Base-by-base conservation (phyloP, 306 rosid species). In the Leucaena leucocephala region DNA sequence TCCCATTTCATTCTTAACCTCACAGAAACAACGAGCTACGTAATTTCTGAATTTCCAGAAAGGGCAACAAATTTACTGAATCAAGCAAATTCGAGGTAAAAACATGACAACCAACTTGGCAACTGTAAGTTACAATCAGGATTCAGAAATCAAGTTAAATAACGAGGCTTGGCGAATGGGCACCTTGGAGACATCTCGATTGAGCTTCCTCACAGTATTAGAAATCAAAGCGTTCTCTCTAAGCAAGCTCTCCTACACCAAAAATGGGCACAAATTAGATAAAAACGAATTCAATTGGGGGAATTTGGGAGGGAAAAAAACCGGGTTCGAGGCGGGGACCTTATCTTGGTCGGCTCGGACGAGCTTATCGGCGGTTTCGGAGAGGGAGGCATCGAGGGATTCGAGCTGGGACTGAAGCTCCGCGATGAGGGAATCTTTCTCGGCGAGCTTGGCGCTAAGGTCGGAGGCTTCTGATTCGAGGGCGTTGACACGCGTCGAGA, bases 141-240 rank as follows among this genome's bases (percentile, higher is more conserved):
- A 27, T 61, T 61, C 40, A 61, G 40, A 61, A 63, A 64, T 12
- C 1, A 63, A 61, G 65, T 81, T 48, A 45, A 34, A 80, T 59
- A 11, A 43, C 8, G 21, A 21, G 4, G 14, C 5, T 19, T 19
- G 17, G 57, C 15, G 39, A 65, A 61, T 21, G 21, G 22, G 71
- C 69, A 94, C 98, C 98, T 91, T 93, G 8, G 98, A 74, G 67
- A 95, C 99, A 91, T 95, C 97, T 90, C 93, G 88, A 79, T 50
- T 88, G 72, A 95, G 98, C 85, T 87, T 95, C 86, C 76, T 91
- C 36, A 92, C 96, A 1, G 96, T 64, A 63, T 75, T 87, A 15
- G 97, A 84, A 54, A 95, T 91, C 68, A 65, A 63, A 62, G 88
- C 83, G 77, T 91, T 95, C 83, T 95, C 92, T 68, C 80, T 90